A percentile compares a stretch with the other conserved stretches of the same genome.
Evolutionary conservation across 2,329 filamentous ascomycete species (phyloP).

Genomic region (Xylaria arbuscula): DNA sequence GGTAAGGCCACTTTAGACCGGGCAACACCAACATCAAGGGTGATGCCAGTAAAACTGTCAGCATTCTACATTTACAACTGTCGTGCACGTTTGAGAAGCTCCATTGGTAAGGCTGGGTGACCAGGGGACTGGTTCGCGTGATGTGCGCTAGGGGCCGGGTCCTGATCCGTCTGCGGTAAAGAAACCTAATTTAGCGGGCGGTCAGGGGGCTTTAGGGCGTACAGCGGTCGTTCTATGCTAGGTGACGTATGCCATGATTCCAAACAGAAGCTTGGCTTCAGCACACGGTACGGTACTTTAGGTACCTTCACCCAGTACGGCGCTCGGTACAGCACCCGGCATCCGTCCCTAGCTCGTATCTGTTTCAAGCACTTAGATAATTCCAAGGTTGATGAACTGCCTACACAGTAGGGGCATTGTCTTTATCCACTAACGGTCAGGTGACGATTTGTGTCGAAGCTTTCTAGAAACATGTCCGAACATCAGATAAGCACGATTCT

Average conservation of each 20-base stretch:
- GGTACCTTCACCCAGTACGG: background rate
- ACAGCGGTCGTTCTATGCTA: slow-evolving; percentile 11
- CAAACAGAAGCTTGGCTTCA: background rate
- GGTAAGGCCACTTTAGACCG: background rate
- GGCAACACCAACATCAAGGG: background rate
- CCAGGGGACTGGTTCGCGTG: background rate
- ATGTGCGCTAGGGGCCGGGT: slow-evolving; percentile 27
- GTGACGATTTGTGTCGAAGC: background rate
- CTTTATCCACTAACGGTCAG: background rate
- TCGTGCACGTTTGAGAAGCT: background rate
- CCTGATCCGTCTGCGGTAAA: slow-evolving; percentile 17
- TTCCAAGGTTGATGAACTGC: too few species aligned
- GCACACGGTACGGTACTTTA: background rate
- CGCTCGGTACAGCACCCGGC: background rate
- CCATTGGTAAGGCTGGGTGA: slow-evolving; percentile 22
- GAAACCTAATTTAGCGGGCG: slow-evolving; percentile 14
- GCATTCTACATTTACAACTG: background rate
- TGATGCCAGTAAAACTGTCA: background rate
- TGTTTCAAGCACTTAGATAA: too few species aligned
- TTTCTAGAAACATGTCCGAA: slow-evolving; percentile 19
- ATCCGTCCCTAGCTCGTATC: background rate
- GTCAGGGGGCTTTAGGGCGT: background rate
- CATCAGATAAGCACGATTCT: background rate
- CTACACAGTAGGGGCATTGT: background rate
- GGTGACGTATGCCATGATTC: slow-evolving; percentile 29